phyloP scores from a whole-genome alignment of 177 flowering plant genomes.

The Vitis hybrid region DNA sequence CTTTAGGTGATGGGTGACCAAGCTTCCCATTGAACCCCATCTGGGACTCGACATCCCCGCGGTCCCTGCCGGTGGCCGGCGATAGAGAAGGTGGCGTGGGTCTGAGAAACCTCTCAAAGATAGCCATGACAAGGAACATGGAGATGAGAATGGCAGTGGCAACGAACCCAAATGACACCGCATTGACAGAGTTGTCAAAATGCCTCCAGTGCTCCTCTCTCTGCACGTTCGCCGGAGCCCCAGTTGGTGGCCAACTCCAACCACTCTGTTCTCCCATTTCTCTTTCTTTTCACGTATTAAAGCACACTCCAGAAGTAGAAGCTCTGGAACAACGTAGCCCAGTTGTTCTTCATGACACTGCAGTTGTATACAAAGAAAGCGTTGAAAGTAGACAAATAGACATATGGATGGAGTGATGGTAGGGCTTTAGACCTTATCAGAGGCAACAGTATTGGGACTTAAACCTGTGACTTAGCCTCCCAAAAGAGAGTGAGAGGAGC shows the following conservation, averaged over 20 bases:
- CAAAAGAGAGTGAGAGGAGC: background rate
- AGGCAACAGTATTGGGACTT: background rate
- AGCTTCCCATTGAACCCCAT: conserved; percentile 37
- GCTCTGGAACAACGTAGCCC: background rate
- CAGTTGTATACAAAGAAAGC: background rate
- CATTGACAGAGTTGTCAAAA: conserved; percentile 64
- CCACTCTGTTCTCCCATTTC: conserved; percentile 19
- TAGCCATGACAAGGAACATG: conserved; percentile 76
- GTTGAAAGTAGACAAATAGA: background rate
- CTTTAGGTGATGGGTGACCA: conserved; percentile 53
- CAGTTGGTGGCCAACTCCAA: conserved; percentile 26
- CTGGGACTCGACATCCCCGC: conserved; percentile 46
- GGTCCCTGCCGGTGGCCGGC: conserved; percentile 16
- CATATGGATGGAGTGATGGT: background rate
- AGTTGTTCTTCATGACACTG: background rate
- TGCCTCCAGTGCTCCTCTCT: conserved; percentile 56
- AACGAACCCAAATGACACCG: conserved; percentile 73
- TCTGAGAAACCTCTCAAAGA: conserved; percentile 61
- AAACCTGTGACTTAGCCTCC: background rate
- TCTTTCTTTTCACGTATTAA: too few species aligned
- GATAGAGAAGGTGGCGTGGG: conserved; percentile 32
- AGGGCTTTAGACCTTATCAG: conserved; percentile 2
- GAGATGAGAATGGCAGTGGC: conserved; percentile 78
- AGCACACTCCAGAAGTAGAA: background rate
- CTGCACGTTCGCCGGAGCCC: conserved; percentile 30